A percentile compares a stretch with the other conserved stretches of the same genome.
Conservation (phyloP, 768 basidiomycete species). For the Calocybe indica region DNA sequence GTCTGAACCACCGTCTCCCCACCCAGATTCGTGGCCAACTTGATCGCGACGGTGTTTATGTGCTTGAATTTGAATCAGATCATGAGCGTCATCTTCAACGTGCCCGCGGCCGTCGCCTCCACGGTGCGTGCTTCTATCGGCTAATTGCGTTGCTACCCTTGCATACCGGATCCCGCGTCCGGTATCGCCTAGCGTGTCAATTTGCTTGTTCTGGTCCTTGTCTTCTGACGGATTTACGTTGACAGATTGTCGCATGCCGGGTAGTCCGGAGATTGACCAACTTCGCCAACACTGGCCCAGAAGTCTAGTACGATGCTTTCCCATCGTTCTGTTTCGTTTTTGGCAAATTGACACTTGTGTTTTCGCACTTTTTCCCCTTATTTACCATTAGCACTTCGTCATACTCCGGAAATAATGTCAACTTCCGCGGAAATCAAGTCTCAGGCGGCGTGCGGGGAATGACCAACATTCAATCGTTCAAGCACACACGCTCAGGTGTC, state of each 20-base stretch:
- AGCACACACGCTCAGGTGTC: constrained; percentile 23
- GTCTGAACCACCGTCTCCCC: not conserved
- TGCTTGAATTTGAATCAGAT: constrained; percentile 56
- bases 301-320: constrained; percentile 34
- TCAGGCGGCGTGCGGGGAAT: constrained; percentile 10
- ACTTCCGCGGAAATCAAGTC: constrained; percentile 14
- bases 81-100: constrained; percentile 63
- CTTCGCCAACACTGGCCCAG: constrained; percentile 35
- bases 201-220: not conserved
- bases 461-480: constrained; percentile 16
- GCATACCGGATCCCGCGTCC: too few species aligned
- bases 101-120: constrained; percentile 52
- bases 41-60: constrained; percentile 58
- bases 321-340: not conserved
- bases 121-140: constrained; percentile 29
- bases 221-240: not conserved
- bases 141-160: too few species aligned
- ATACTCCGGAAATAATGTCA: constrained; percentile 16
- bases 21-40: constrained; percentile 36
- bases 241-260: constrained; percentile 53
- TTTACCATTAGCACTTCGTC: constrained; percentile 16
- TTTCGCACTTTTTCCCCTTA: not conserved
- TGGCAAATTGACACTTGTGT: not conserved
- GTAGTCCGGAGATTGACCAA: constrained; percentile 55
- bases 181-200: not conserved